These are phyloP conservation scores for Calocybe indica DNA, from an alignment of 768 basidiomycete species.

Conservation along the genomic window DNA sequence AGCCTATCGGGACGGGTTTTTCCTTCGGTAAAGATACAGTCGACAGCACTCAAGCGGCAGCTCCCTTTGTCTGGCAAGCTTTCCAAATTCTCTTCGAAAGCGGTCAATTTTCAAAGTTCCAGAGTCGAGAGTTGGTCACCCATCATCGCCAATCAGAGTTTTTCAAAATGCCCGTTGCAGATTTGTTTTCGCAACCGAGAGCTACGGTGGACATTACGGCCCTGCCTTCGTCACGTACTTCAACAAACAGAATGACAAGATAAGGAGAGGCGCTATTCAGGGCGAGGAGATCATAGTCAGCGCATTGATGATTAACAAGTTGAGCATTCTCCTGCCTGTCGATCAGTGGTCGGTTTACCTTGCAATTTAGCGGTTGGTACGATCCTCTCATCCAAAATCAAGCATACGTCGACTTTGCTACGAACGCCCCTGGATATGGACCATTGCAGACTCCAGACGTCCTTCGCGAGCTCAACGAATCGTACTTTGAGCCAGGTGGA, in stretches of 20 bases:
- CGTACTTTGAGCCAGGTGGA: conserved; percentile 42
- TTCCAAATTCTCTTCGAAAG: conserved; percentile 63
- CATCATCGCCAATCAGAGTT: background rate
- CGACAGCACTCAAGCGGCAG: conserved; percentile 53
- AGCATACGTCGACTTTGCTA: conserved; percentile 55
- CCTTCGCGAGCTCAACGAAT: conserved; percentile 38
- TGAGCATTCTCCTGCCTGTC: background rate
- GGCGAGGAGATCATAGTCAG: conserved; percentile 50
- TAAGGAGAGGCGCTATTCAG: conserved; percentile 33
- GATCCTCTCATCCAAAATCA: conserved; percentile 61
- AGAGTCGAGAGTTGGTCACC: conserved; percentile 43
- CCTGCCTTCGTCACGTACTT: conserved; percentile 62
- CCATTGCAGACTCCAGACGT: conserved; percentile 45
- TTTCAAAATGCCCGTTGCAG: conserved; percentile 19
- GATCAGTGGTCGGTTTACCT: background rate
- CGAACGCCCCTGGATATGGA: conserved; percentile 61
- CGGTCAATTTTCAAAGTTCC: conserved; percentile 40
- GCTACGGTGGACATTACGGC: conserved; percentile 65
- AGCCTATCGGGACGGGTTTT: conserved; percentile 63
- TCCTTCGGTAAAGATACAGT: conserved; percentile 52
- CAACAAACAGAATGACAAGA: conserved; percentile 52
- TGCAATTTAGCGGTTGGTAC: conserved; percentile 47
- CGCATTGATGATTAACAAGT: conserved; percentile 60
- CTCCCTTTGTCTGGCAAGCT: conserved; percentile 53
- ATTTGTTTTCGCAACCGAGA: conserved; percentile 61